Base-by-base conservation (phyloP, 2,329 filamentous ascomycete genomes). In the Calycina marina region DNA sequence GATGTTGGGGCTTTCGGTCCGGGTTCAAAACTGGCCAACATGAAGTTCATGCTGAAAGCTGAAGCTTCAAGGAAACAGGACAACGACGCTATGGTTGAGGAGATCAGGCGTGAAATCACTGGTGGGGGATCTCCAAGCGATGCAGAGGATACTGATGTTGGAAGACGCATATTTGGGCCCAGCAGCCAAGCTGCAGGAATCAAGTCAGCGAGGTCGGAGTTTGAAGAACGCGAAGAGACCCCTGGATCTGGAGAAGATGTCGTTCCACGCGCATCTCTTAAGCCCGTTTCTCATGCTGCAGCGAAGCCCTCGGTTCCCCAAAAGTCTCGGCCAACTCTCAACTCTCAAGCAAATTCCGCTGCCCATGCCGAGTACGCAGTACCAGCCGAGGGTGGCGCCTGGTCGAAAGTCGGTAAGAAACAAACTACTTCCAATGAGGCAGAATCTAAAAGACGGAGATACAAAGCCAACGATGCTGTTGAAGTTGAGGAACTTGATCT, bases 21-120 rank as follows among this genome's bases (percentile, higher is more conserved):
- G 0, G 64, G 69, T 44, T 76, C 77, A 10, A 77, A 72, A 45
- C 60, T 98, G 5, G 74, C 82, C 56, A 69, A 70, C 31, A 84
- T 98, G 77, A 82, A 83, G 39, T 98, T 98, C 53, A 96, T 98
- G 90, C 74, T 78, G 47, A 84, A 78, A 43, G 83, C 85, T 2
- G 86, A 94, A 49, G 79, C 77, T 16, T 66, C 74, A 22, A 73
- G 74, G 47, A 85, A 77, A 54, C 72, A 77, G 40, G 69, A 74
- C 36, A 94, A 96, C 44, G 82, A 93, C 46, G 78, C 81, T 35
- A 70, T 83, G 35, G 60, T 83, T 9, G 66, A 63, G 25, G 65
- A 73, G 44, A 70, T 94, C 30, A 68, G 76, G 30, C 71, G 72
- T 35, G 79, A 88, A 29, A 62, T 94, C 14, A 63, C 63, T 30